Base-by-base conservation (phyloP, 1,284 basidiomycete species). In the Trametes pubescens region DNA sequence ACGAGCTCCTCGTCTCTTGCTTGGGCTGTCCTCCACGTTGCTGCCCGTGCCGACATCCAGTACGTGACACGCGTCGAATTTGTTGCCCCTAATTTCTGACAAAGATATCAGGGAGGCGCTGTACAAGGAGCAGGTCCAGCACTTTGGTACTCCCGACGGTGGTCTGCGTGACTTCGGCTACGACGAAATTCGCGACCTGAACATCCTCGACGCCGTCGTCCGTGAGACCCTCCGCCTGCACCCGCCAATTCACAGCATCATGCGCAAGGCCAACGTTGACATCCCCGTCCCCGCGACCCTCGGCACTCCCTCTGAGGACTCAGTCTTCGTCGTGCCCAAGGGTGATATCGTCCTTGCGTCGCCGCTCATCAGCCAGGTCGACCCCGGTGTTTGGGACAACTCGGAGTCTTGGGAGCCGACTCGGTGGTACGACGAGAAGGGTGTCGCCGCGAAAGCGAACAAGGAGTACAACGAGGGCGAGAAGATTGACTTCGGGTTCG, bases 401-500 rank as follows among this genome's bases (percentile, higher is more conserved):
- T 78, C 92, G 1, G 71, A 77, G 2, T 79, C 81, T 24, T 99
- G 96, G 89, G 86, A 94, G 60, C 95, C 95, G 0, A 75, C 81
- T 26, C 84, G 97, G 65, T 99, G 97, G 97, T 84, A 85, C 54
- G 94, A 96, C 69, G 83, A 86, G 57, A 85, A 89, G 59, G 89
- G 92, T 72, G 84, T 91, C 57, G 94, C 93, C 10, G 87, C 87
- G 24, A 84, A 89, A 71, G 93, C 94, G 29, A 86, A 89, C 71
- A 88, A 88, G 73, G 80, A 84, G 67, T 94, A 96, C 75, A 78
- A 82, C 57, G 92, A 93, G 71, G 93, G 91, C 57, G 94, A 97
- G 76, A 95, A 95, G 81, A 84, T 98, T 64, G 97, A 99, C 78
- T 99, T 93, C 73, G 98, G 97, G 0, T 99, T 95, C 77, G 98